phyloP scores from a whole-genome alignment of 805 yeast species.

The Pichia gijzeniarum region DNA sequence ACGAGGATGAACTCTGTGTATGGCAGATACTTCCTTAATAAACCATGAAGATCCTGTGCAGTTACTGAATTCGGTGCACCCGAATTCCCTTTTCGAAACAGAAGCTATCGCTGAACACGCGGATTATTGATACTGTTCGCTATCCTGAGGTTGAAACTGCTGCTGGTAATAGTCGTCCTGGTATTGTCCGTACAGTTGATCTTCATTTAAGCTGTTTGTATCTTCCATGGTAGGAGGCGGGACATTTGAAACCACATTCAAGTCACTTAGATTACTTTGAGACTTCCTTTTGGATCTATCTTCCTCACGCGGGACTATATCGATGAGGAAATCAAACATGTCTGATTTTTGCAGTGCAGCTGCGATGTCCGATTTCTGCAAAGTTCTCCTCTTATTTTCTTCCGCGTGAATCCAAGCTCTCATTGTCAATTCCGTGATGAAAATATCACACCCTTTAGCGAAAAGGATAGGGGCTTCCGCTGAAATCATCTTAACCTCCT shows the following conservation, averaged over 20 bases:
- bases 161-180: constrained; percentile 14
- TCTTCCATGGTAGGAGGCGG: too few species aligned
- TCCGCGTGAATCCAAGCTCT: constrained; percentile 99
- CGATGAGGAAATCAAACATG: constrained; percentile 96
- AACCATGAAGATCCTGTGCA: constrained; percentile 48
- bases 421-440: constrained; percentile 95
- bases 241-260: too few species aligned
- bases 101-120: constrained; percentile 33
- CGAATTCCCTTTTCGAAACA: constrained; percentile 40
- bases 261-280: constrained; percentile 6
- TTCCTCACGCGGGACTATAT: constrained; percentile 89
- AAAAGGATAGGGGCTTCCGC: constrained; percentile 97
- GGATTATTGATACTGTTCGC: neutral
- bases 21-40: constrained; percentile 38
- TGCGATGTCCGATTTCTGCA: constrained; percentile 91
- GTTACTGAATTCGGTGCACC: constrained; percentile 43
- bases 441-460: constrained; percentile 97
- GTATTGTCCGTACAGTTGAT: constrained; percentile 16
- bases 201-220: neutral
- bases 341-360: constrained; percentile 92
- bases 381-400: constrained; percentile 87
- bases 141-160: constrained; percentile 14
- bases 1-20: constrained; percentile 41
- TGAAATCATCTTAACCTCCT: constrained; percentile 93
- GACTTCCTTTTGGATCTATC: constrained; percentile 44